phyloP scores from a whole-genome alignment of 1,284 basidiomycete species.

The Ganoderma leucocontextum region DNA sequence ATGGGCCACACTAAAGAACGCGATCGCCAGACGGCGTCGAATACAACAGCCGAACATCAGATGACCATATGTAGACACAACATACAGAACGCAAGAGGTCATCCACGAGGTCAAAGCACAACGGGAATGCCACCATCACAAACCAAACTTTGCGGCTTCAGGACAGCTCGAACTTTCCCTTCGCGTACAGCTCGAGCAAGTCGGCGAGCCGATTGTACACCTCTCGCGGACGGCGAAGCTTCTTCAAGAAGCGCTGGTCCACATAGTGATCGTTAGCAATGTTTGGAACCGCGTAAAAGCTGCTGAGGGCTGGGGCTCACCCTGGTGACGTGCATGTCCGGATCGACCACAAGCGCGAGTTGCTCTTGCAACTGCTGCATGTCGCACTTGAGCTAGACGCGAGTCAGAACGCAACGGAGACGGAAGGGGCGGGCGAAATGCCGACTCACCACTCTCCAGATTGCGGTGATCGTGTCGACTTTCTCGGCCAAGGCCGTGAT shows the following conservation, averaged over 20 bases:
- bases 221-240: constrained; percentile 13
- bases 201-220: constrained; percentile 12
- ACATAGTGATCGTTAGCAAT: neutral
- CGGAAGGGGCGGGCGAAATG: neutral
- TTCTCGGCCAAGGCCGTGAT: neutral
- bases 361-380: constrained; percentile 17
- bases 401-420: neutral
- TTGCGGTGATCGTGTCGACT: neutral
- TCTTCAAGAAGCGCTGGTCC: constrained; percentile 17
- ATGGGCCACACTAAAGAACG: too few relatives aligned
- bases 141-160: neutral
- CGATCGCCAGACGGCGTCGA: too few relatives aligned
- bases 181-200: constrained; percentile 16
- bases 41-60: too few relatives aligned
- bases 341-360: constrained; percentile 14
- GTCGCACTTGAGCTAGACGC: constrained; percentile 16
- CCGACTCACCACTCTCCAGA: constrained; percentile 4
- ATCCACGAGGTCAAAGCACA: neutral
- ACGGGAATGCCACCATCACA: neutral
- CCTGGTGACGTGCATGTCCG: constrained; percentile 13
- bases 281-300: neutral
- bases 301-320: neutral
- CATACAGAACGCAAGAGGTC: too few relatives aligned
- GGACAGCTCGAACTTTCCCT: constrained; percentile 3
- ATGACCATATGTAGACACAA: too few relatives aligned